These are phyloP conservation scores for Gossypium raimondii DNA, from an alignment of 345 rosid species.

Conservation along the genomic window DNA sequence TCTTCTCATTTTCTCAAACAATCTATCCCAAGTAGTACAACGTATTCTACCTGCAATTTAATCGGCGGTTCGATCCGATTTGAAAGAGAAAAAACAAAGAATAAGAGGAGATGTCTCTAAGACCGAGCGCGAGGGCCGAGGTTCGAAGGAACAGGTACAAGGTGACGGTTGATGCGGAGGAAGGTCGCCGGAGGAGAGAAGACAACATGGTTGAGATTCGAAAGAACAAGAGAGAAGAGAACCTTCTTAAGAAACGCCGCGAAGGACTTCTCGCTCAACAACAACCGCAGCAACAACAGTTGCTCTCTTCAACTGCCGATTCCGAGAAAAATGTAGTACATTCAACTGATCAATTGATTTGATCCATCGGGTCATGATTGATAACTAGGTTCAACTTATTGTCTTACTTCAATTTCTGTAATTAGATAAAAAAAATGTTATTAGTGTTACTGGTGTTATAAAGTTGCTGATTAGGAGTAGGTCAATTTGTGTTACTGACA, in stretches of 20 bases:
- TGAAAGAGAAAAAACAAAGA: background rate
- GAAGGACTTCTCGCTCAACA: constrained; percentile 40
- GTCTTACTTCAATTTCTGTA: background rate
- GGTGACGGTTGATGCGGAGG: constrained; percentile 67
- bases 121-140: constrained; percentile 67
- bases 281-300: constrained; percentile 21
- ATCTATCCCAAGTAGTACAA: background rate
- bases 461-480: background rate
- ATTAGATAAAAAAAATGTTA: background rate
- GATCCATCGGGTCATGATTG: constrained; percentile 8
- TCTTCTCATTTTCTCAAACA: background rate
- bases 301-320: constrained; percentile 27
- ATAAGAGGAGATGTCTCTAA: constrained; percentile 47
- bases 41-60: background rate
- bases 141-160: constrained; percentile 61
- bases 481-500: background rate
- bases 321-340: constrained; percentile 38
- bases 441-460: background rate
- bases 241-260: constrained; percentile 70
- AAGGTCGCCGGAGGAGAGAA: constrained; percentile 70
- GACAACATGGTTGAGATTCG: constrained; percentile 83
- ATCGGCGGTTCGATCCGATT: constrained; percentile 13
- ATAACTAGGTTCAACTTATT: constrained; percentile 14
- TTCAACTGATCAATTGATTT: background rate
- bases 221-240: constrained; percentile 72